Base-by-base conservation (phyloP, 2,329 filamentous ascomycete genomes). In the Colletotrichum tofieldiae region DNA sequence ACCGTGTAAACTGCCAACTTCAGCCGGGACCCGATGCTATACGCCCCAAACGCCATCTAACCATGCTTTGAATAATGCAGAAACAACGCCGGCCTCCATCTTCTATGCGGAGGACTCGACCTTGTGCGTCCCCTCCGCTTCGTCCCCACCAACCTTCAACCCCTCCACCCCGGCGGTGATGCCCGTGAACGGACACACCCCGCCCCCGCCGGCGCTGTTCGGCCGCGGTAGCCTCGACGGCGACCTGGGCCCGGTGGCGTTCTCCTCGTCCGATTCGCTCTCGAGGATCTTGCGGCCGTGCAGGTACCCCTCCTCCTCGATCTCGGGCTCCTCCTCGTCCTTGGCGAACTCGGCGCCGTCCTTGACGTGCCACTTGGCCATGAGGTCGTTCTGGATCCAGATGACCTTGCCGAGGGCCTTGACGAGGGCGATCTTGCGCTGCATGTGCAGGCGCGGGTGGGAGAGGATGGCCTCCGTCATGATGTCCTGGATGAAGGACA, bases 351-450 rank as follows among this genome's bases (percentile, higher is more conserved):
- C 92, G 45, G 91, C 88, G 61, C 91, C 91, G 75, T 93, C 91
- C 43, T 88, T 86, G 45, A 93, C 89, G 77, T 94, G 93, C 92
- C 93, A 95, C 80, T 93, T 93, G n/a, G 93, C 92, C 80, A 96
- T 93, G 39, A 96, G 86, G 80, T 96, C 93, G 79, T 96, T 96
- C 82, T 96, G 94, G 75, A 96, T 95, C 93, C 93, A 96, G 75
- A 96, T 92, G 35, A 96, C 91, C 81, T 96, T 96, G 74, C 90
- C 90, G 29, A 96, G 85, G 0, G 94, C 93, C 79, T 92, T 93
- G 58, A 95, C 87, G 5, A 96, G 87, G 29, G 89, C 91, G 23
- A 93, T 91, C 83, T 95, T 95, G 81, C 89, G 88, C 69, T 87
- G 85, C 76, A 93, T 86, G 47, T 88, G 86, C 47, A 96, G 85